Conservation (phyloP, 129 eudicot genomes). For the Daucus carota region DH1_v3.0 NC_030381.2:33442001-33442500, state of each 20-base stretch:
- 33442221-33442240: background rate
- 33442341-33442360: background rate
- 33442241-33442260: background rate
- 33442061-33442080: too few species aligned
- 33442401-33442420: background rate
- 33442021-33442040: too few species aligned
- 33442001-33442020: too few species aligned
- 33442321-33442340: background rate
- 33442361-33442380: too few species aligned
- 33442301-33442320: background rate
- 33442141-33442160: too few species aligned
- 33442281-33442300: background rate
- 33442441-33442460: background rate
- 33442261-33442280: background rate
- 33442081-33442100: too few species aligned
- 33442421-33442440: background rate
- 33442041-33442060: too few species aligned
- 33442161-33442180: too few species aligned
- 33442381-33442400: background rate
- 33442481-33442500: background rate
- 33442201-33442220: background rate
- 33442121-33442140: too few species aligned
- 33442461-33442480: background rate
- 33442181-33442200: too few species aligned
- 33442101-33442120: too few species aligned